phyloP scores from a whole-genome alignment of 169 alveolate genomes.

The Babesia bovis region DNA sequence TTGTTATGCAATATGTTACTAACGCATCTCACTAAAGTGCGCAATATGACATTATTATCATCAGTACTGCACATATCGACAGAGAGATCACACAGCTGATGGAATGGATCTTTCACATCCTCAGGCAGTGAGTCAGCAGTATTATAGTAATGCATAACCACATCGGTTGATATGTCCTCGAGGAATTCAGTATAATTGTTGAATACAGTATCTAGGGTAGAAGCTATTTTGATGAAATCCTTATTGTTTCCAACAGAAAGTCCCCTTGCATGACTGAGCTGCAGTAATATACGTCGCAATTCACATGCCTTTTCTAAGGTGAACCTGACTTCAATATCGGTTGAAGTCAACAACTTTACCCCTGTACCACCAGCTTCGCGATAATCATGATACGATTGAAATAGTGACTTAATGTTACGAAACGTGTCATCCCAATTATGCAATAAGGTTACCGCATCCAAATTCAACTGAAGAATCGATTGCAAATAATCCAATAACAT shows the following conservation, averaged over 20 bases:
- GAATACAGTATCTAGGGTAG: constrained; percentile 18
- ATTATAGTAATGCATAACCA: constrained; percentile 1
- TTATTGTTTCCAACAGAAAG: background rate
- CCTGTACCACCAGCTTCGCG: background rate
- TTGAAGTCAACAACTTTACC: background rate
- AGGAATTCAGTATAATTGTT: constrained; percentile 24
- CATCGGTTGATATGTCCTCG: constrained; percentile 39
- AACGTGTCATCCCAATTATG: constrained; percentile 64
- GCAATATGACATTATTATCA: background rate
- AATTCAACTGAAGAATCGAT: constrained; percentile 8
- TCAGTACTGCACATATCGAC: background rate
- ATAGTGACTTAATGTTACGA: background rate
- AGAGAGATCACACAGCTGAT: background rate
- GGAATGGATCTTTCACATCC: background rate
- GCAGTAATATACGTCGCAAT: constrained; percentile 3
- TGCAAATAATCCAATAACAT: constrained; percentile 20
- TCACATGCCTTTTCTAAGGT: background rate
- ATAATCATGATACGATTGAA: constrained; percentile 10
- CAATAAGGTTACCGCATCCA: constrained; percentile 40
- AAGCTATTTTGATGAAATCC: constrained; percentile 14
- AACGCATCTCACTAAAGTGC: background rate
- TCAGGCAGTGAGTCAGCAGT: background rate
- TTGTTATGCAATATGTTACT: background rate
- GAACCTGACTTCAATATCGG: background rate
- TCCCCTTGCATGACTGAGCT: background rate